Base-by-base conservation (phyloP, 2,329 filamentous ascomycete species). In the Alternaria brassicae region DNA sequence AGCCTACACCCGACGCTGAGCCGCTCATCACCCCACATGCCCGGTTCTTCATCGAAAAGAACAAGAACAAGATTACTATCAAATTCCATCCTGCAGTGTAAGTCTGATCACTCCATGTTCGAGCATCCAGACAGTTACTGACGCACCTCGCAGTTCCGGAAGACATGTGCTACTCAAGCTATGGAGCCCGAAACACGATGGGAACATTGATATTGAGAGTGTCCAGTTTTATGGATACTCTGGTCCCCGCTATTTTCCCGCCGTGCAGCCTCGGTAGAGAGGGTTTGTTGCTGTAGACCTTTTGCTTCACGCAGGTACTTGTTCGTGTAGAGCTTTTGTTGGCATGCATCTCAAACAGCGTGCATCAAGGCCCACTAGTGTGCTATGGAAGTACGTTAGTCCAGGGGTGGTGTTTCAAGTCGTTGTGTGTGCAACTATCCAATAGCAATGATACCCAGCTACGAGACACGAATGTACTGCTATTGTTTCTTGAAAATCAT, bases 201-300 rank as follows among this genome's bases (percentile, higher is more conserved):
- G 86, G 4, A 96, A 96, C 70, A 96, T 97, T 64, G 93, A 97
- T 73, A 92, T 98, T 37, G 91, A 97, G 76, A 92, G 89, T 44
- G 89, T 97, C 23, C 85, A 93, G 58, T 91, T 89, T 1, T 89
- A 91, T 71, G 94, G 94, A 0, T 97, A 89, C 78, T 91, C 92
- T 0, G 94, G 94, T 4, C 91, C 91, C 9, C 86, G 93, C 60
- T 97, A 89, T 77, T 95, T 96, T 71, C 91, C 92, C 7, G 86
- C 89, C 3, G 79, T 89, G 27, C 84, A 89, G 42, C 58, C 64
- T n/a, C 65, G 73, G 40, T 75, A 60, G 27, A 27, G 34, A 28
- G 2, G 25, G 39, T 3, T 3, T 48, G 7, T 37, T 21, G 8
- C 42, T 30, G 32, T 17, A 39, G 12, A 27, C 30, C 30, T 25